Percentiles rank a stretch among this genome's conserved stretches.
Conservation (phyloP, 169 alveolate genomes). For the Cryptosporidium canis region DNA sequence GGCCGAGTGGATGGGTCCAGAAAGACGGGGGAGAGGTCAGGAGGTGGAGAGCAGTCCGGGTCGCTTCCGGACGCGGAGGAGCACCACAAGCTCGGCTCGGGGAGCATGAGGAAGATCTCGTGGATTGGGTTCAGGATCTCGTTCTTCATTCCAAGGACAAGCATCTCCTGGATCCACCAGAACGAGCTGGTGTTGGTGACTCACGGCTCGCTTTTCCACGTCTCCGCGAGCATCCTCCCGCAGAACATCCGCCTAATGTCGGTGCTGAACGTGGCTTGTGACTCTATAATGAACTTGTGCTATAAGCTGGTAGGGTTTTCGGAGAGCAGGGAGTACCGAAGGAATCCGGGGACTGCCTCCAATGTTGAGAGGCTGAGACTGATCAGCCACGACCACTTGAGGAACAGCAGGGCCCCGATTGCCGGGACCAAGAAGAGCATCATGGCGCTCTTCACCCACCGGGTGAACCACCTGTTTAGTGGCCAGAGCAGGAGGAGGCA, state of each 20-base stretch:
- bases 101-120: conserved; percentile 66
- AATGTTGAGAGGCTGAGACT: neutral
- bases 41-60: neutral
- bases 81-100: neutral
- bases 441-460: conserved; percentile 14
- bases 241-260: conserved; percentile 39
- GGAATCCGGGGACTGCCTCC: neutral
- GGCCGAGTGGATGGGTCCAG: no score
- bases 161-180: conserved; percentile 80
- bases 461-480: conserved; percentile 6
- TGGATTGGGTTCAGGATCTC: conserved; percentile 75
- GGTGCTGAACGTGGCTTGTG: conserved; percentile 22
- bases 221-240: conserved; percentile 21
- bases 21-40: neutral
- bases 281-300: conserved; percentile 43
- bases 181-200: conserved; percentile 75
- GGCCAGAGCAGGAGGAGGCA: neutral
- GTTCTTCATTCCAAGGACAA: conserved; percentile 76
- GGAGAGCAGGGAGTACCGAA: neutral
- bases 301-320: conserved; percentile 9
- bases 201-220: conserved; percentile 60
- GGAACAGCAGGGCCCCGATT: neutral
- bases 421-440: neutral
- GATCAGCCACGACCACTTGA: neutral
- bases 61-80: no score